A percentile compares a stretch with the other conserved stretches of the same genome.
Conservation (phyloP, 2,329 filamentous ascomycete species). For the Trichothecium sympodiale region DNA sequence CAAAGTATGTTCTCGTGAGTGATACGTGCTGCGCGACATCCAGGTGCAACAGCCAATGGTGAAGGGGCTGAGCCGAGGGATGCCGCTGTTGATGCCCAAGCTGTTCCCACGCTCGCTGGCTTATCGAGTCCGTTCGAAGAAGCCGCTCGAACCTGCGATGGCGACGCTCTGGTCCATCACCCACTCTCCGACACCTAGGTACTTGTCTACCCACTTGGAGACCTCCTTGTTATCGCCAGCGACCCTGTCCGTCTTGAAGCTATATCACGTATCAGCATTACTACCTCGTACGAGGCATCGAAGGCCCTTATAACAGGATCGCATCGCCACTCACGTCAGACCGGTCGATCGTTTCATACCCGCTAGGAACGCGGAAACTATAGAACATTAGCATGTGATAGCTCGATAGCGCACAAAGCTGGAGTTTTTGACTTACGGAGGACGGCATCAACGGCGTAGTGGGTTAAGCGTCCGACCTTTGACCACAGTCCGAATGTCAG, state of each 20-base stretch:
- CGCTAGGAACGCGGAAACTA: slow-evolving; percentile 91
- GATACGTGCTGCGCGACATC: too few species aligned
- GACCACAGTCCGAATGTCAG: slow-evolving; percentile 57
- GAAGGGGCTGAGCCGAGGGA: not conserved
- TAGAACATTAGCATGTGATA: slow-evolving; percentile 1
- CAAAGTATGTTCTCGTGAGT: too few species aligned
- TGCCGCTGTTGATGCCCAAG: not conserved
- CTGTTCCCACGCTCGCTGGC: not conserved
- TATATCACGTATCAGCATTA: slow-evolving; percentile 26
- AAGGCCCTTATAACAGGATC: too few species aligned
- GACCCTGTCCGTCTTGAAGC: slow-evolving; percentile 79
- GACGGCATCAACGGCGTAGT: slow-evolving; percentile 94
- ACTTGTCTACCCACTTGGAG: slow-evolving; percentile 83
- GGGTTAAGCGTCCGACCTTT: slow-evolving; percentile 85
- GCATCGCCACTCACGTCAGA: slow-evolving; percentile 72
- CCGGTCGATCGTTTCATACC: slow-evolving; percentile 97
- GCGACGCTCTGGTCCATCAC: slow-evolving; percentile 97
- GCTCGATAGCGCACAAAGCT: not conserved
- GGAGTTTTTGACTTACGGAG: slow-evolving; percentile 50
- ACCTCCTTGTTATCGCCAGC: slow-evolving; percentile 70
- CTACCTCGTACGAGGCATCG: not conserved
- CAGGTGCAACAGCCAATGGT: not conserved
- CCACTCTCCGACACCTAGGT: slow-evolving; percentile 91
- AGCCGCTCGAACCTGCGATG: slow-evolving; percentile 76
- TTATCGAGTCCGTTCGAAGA: slow-evolving; percentile 83